phyloP scores from a whole-genome alignment of 176 grass and related monocot species.

The Raddia guianensis region DNA sequence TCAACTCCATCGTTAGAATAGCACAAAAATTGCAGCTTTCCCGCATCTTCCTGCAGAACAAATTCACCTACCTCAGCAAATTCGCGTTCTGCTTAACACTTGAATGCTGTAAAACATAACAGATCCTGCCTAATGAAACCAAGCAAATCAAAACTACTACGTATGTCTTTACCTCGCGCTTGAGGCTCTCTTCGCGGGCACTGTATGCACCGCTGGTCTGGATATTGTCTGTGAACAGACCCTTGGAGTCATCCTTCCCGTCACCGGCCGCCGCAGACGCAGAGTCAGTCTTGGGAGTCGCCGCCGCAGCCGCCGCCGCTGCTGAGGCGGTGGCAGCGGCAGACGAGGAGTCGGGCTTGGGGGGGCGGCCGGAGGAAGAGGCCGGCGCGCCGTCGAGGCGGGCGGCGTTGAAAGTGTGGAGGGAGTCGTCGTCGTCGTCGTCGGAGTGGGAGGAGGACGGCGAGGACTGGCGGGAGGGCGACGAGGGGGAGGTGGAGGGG shows the following conservation, averaged over 20 bases:
- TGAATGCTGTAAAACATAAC: not conserved
- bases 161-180: constrained; percentile 69
- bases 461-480: constrained; percentile 46
- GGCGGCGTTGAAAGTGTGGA: constrained; percentile 52
- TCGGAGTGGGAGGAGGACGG: constrained; percentile 66
- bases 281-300: constrained; percentile 46
- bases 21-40: constrained; percentile 83
- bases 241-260: constrained; percentile 73
- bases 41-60: constrained; percentile 79
- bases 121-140: constrained; percentile 13
- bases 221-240: constrained; percentile 90
- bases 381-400: constrained; percentile 54
- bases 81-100: constrained; percentile 15
- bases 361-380: constrained; percentile 48
- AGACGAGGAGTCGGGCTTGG: constrained; percentile 54
- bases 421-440: constrained; percentile 60
- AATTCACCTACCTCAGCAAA: constrained; percentile 30
- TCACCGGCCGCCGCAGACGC: constrained; percentile 45
- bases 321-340: constrained; percentile 29
- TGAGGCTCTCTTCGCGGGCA: constrained; percentile 90
- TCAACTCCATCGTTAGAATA: constrained; percentile 94
- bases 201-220: constrained; percentile 94
- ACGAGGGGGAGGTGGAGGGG: constrained; percentile 52
- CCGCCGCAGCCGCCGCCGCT: constrained; percentile 5
- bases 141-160: not conserved